These are phyloP conservation scores for Apiospora aurea DNA, from an alignment of 2,329 filamentous ascomycete genomes.

Conservation along the genomic window DNA sequence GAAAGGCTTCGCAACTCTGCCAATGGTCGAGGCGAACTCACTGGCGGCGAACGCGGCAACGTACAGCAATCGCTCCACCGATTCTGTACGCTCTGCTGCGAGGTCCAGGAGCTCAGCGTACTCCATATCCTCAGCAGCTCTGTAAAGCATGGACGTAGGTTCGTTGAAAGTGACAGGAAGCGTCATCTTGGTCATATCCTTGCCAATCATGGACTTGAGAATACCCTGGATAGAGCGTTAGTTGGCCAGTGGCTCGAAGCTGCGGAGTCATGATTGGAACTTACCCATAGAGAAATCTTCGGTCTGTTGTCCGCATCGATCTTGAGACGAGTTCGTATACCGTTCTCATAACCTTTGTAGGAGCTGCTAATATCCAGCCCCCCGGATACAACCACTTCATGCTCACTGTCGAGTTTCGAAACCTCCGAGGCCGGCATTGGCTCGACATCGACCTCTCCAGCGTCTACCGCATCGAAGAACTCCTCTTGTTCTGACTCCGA, in stretches of 20 bases:
- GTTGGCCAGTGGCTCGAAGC: constrained; percentile 1
- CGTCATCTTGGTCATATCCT: constrained; percentile 99
- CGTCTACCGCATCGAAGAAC: constrained; percentile 96
- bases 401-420: constrained; percentile 49
- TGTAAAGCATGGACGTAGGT: constrained; percentile 92
- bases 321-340: constrained; percentile 78
- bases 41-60: constrained; percentile 95
- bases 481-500: constrained; percentile 87
- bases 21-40: constrained; percentile 96
- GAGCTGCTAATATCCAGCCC: constrained; percentile 74
- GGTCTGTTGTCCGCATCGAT: constrained; percentile 92
- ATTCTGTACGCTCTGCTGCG: constrained; percentile 84
- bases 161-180: constrained; percentile 98
- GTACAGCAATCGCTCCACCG: constrained; percentile 90
- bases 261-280: not conserved
- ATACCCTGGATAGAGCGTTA: constrained; percentile 70
- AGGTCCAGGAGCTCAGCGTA: constrained; percentile 92
- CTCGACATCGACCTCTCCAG: constrained; percentile 85
- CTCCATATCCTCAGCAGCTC: constrained; percentile 97
- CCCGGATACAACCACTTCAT: constrained; percentile 54
- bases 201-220: constrained; percentile 98
- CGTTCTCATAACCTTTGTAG: constrained; percentile 92
- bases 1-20: constrained; percentile 96
- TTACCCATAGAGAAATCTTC: constrained; percentile 94
- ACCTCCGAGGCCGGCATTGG: constrained; percentile 63